Conservation (phyloP, 768 basidiomycete species). For the Collybiopsis luxurians region DNA sequence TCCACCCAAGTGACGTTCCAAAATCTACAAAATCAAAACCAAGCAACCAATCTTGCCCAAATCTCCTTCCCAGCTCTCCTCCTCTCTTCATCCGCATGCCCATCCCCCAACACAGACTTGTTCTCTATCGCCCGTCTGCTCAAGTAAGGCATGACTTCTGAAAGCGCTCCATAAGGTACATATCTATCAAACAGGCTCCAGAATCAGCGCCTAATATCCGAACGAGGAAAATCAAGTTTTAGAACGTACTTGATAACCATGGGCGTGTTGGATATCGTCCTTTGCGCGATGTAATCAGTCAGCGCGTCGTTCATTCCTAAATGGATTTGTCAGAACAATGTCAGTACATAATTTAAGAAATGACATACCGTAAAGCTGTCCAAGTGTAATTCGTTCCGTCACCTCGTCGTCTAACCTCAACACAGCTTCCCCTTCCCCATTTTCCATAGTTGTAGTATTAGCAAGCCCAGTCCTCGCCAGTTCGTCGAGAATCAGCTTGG, state of each 20-base stretch:
- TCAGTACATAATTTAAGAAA: not conserved
- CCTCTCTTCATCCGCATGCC: constrained; percentile 64
- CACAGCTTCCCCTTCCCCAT: constrained; percentile 18
- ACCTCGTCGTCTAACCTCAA: constrained; percentile 51
- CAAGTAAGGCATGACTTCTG: constrained; percentile 88
- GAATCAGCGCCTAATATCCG: not conserved
- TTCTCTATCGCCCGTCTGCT: constrained; percentile 90
- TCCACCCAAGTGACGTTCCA: too few species aligned
- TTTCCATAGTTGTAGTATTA: constrained; percentile 13
- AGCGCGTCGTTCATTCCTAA: constrained; percentile 86
- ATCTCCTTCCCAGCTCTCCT: constrained; percentile 53
- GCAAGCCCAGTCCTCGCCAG: constrained; percentile 59
- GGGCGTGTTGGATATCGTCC: constrained; percentile 52
- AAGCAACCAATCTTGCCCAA: constrained; percentile 37
- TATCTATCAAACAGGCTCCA: constrained; percentile 35
- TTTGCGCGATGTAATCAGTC: constrained; percentile 63
- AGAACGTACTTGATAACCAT: constrained; percentile 68
- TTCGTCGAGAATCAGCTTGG: constrained; percentile 56
- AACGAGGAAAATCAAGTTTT: not conserved
- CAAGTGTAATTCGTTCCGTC: constrained; percentile 67
- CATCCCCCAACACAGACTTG: constrained; percentile 78
- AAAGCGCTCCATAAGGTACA: constrained; percentile 71
- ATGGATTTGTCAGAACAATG: not conserved
- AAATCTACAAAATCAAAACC: too few species aligned
- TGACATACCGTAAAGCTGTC: constrained; percentile 76